Conservation (phyloP, 805 yeast species). For the Candida xyloterini region DNA sequence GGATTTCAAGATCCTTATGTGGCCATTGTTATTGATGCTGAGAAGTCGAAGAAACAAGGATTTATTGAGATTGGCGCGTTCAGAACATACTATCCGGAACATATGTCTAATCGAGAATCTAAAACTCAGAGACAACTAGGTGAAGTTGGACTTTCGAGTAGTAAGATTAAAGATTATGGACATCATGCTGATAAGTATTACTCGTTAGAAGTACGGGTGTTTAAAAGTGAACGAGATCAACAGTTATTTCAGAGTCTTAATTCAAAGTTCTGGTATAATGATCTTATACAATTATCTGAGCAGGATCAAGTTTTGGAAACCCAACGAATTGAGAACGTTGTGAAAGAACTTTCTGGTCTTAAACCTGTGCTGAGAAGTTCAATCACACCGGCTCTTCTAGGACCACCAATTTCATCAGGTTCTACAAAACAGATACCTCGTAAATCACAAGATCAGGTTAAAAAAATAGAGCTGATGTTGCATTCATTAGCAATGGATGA, state of each 20-base stretch:
- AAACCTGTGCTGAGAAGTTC: neutral
- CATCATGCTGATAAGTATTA: conserved; percentile 69
- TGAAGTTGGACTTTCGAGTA: conserved; percentile 39
- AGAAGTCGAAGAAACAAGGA: conserved; percentile 58
- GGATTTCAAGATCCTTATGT: conserved; percentile 87
- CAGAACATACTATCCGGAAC: conserved; percentile 51
- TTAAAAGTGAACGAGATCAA: conserved; percentile 50
- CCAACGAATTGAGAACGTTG: conserved; percentile 9
- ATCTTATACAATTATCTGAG: conserved; percentile 25
- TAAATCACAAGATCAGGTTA: neutral
- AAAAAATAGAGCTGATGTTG: conserved; percentile 1
- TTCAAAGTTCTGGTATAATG: conserved; percentile 46
- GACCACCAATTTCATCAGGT: neutral
- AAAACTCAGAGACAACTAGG: conserved; percentile 7
- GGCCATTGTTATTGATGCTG: conserved; percentile 86
- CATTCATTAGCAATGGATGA: conserved; percentile 4
- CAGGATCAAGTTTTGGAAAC: conserved; percentile 16
- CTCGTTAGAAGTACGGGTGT: conserved; percentile 58
- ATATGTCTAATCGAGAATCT: conserved; percentile 8
- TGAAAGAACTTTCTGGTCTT: conserved; percentile 3
- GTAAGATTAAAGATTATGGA: conserved; percentile 64
- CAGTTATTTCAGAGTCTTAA: conserved; percentile 42
- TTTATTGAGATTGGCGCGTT: conserved; percentile 86
- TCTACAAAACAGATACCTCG: neutral
- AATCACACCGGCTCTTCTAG: neutral